Evolutionary conservation across 495 filamentous ascomycete species (phyloP), one percentile per base, ranked within the genome.

Genomic region (Aspergillus carlsbadensis): DNA sequence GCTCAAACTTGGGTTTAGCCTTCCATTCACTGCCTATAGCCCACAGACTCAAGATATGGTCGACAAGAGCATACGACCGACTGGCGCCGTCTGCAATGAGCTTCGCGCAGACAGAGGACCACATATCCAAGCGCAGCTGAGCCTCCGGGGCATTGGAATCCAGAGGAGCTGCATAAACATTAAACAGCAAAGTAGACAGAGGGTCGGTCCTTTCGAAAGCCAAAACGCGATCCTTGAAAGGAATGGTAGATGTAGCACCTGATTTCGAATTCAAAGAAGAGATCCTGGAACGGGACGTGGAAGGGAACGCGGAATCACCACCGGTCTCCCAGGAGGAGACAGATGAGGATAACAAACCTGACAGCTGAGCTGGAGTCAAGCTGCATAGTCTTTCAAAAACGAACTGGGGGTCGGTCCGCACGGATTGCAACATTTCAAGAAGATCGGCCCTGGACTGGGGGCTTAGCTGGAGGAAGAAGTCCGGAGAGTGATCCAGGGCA

Each of bases 121-220:
- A 97, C 26, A 90, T 80, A 59, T 93, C 87, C 44, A 87, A 85
- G 59, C 90, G 84, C 64, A 96, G 85, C 26, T 80, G 80, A 57
- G 90, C 89, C 74, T 94, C 90, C 42, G 87, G 84, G 20, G 86
- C 84, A 18, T 88, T 84, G 26, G 90, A 91, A 66, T 92, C 89
- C 68, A 76, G 37, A 6, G 72, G 74, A 3, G 74, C 67, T 60
- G 90, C 91, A 77, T 92, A 96, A 63, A 92, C 84, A 62, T 89
- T 91, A 75, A 90, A 90, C 55, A 97, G 81, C 60, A 98, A 80
- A 56, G 86, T 84, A 64, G 91, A 93, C 50, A 97, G 71, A 24
- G 91, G 85, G 69, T 96, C 92, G 68, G 90, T 89, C 60, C 91
- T 83, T 68, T 96, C 90, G 70, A 96, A 92, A 11, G 89, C 89